A percentile compares a stretch with the other conserved stretches of the same genome.
Evolutionary conservation across 1,284 basidiomycete genomes (phyloP).

Genomic region (Anthracocystis walkeri): DNA sequence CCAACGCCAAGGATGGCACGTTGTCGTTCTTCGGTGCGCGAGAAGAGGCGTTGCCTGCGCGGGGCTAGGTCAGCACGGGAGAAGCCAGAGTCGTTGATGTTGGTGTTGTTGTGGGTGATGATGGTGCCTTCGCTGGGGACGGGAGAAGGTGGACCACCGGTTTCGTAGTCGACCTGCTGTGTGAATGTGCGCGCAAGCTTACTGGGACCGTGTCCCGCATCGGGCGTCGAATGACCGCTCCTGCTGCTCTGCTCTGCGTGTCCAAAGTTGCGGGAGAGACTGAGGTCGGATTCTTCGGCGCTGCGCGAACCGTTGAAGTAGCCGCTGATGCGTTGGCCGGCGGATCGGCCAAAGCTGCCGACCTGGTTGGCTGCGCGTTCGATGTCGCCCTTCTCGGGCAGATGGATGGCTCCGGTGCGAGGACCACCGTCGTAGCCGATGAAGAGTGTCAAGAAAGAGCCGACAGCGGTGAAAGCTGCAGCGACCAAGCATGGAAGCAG

Average conservation of each 20-base stretch:
- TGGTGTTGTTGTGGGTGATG: constrained; percentile 48
- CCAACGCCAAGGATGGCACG: constrained; percentile 56
- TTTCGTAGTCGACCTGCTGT: constrained; percentile 64
- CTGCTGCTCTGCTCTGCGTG: constrained; percentile 4
- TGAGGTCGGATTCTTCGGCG: constrained; percentile 40
- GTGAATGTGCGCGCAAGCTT: constrained; percentile 59
- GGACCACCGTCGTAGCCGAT: constrained; percentile 82
- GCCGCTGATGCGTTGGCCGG: constrained; percentile 61
- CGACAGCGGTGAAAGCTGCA: constrained; percentile 72
- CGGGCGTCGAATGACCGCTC: constrained; percentile 25
- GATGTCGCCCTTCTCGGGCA: constrained; percentile 58
- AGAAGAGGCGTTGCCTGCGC: constrained; percentile 40
- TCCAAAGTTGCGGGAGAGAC: constrained; percentile 37
- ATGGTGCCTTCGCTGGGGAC: constrained; percentile 51
- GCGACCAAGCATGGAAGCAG: constrained; percentile 84
- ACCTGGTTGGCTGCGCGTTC: constrained; percentile 47
- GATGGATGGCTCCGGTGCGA: constrained; percentile 55
- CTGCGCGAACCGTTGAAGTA: constrained; percentile 51
- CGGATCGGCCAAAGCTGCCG: constrained; percentile 56
- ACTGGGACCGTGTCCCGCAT: constrained; percentile 9
- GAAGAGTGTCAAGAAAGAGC: constrained; percentile 87
- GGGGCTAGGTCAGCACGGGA: constrained; percentile 27
- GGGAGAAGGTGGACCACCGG: constrained; percentile 63
- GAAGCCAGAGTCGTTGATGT: constrained; percentile 50
- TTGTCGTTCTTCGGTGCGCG: constrained; percentile 57